Conservation (phyloP, 2,329 filamentous ascomycete species). For the Pseudogymnoascus sp. region DNA sequence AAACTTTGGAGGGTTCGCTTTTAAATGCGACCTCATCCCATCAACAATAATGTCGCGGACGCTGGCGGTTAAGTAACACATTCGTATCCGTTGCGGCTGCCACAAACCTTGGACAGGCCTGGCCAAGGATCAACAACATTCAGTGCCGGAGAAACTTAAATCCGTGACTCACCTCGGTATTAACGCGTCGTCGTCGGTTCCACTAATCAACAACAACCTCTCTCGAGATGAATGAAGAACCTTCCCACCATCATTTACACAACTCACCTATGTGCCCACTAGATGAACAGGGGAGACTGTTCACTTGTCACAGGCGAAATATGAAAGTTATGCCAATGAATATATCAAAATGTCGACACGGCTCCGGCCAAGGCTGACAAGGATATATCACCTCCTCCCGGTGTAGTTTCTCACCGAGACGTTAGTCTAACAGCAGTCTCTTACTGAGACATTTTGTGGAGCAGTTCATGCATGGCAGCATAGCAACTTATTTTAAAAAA, state of each 20-base stretch:
- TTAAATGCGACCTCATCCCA: conserved; percentile 5
- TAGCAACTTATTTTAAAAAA: not conserved
- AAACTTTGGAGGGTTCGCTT: conserved; percentile 5
- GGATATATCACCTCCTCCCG: not conserved
- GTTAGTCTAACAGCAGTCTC: not conserved
- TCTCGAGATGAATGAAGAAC: not conserved
- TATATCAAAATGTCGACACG: not conserved
- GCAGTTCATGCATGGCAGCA: not conserved
- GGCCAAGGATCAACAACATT: not conserved
- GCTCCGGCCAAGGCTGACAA: not conserved
- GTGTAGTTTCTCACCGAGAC: not conserved
- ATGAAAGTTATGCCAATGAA: not conserved
- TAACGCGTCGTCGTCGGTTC: not conserved
- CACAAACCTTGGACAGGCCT: not conserved
- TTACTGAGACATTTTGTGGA: not conserved
- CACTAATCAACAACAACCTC: not conserved
- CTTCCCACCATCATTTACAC: not conserved
- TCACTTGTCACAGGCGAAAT: not conserved
- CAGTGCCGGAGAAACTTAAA: not conserved
- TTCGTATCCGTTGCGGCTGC: not conserved
- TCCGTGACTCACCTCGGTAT: not conserved
- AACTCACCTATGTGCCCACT: not conserved
- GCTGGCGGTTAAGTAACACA: not conserved
- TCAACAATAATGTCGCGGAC: not conserved
- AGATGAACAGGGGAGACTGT: not conserved